A percentile compares a stretch with the other conserved stretches of the same genome.
Conservation (phyloP, 2,329 filamentous ascomycete species). For the Coniella vitis region DNA sequence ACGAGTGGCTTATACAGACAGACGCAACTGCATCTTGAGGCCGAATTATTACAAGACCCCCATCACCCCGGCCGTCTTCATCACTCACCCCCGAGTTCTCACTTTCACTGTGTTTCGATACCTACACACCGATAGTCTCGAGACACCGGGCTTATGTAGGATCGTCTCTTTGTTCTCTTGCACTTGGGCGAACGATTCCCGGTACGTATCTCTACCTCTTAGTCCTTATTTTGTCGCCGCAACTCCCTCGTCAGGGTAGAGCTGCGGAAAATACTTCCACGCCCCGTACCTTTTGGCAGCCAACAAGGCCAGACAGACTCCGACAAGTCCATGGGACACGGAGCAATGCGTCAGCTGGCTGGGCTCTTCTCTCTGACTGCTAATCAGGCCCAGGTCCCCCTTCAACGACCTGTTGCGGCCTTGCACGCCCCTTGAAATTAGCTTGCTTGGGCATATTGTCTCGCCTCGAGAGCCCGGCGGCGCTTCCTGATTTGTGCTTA, state of each 20-base stretch:
- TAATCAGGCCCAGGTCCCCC: background rate
- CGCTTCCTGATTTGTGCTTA: background rate
- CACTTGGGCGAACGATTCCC: too few relatives aligned
- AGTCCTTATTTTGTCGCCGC: background rate
- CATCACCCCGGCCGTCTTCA: too few relatives aligned
- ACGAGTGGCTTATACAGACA: too few relatives aligned
- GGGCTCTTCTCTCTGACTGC: background rate
- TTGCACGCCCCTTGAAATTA: conserved; percentile 3
- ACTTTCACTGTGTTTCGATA: too few relatives aligned
- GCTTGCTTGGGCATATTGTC: conserved; percentile 7
- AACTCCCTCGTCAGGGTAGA: conserved; percentile 8
- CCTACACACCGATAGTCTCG: too few relatives aligned
- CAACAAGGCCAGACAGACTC: conserved; percentile 9
- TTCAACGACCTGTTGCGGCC: conserved; percentile 2
- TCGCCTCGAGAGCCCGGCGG: conserved; percentile 14
- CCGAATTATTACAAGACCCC: too few relatives aligned
- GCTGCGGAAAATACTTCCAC: conserved; percentile 13
- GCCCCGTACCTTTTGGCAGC: conserved; percentile 8
- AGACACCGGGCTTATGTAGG: too few relatives aligned
- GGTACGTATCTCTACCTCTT: too few relatives aligned
- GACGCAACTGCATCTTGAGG: too few relatives aligned
- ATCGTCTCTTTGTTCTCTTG: too few relatives aligned
- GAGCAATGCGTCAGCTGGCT: conserved; percentile 7
- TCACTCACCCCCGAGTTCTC: too few relatives aligned
- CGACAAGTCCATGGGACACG: conserved; percentile 6